Conservation (phyloP, 768 basidiomycete genomes). For the Termitomyces sp. region DNA sequence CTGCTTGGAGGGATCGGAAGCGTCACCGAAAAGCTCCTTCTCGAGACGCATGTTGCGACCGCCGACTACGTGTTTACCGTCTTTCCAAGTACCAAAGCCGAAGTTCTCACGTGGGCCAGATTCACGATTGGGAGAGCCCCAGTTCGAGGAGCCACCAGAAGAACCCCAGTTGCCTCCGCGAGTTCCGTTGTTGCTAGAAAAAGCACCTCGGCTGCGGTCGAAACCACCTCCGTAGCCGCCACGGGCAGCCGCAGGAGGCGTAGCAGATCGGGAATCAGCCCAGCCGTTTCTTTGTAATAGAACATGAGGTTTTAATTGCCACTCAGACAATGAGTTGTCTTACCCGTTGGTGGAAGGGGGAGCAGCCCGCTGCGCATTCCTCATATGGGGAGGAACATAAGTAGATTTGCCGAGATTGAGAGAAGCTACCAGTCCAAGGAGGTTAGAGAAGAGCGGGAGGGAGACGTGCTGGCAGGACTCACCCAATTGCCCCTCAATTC, state of each 20-base stretch:
- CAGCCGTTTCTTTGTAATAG: slow-evolving; percentile 53
- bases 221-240: slow-evolving; percentile 45
- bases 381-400: slow-evolving; percentile 89
- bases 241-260: slow-evolving; percentile 53
- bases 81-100: slow-evolving; percentile 82
- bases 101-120: slow-evolving; percentile 50
- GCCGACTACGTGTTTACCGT: slow-evolving; percentile 86
- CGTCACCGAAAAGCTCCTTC: slow-evolving; percentile 94
- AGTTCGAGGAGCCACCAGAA: slow-evolving; percentile 29
- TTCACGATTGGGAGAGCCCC: slow-evolving; percentile 34
- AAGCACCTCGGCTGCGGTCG: slow-evolving; percentile 40
- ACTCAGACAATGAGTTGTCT: slow-evolving; percentile 17
- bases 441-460: slow-evolving; percentile 7
- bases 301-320: slow-evolving; percentile 15
- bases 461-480: slow-evolving; percentile 23
- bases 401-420: slow-evolving; percentile 78
- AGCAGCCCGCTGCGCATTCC: slow-evolving; percentile 83
- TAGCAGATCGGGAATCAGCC: slow-evolving; percentile 68
- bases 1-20: slow-evolving; percentile 80
- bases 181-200: slow-evolving; percentile 32
- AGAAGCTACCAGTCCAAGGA: slow-evolving; percentile 48
- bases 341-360: slow-evolving; percentile 64
- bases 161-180: slow-evolving; percentile 47
- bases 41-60: slow-evolving; percentile 84
- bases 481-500: slow-evolving; percentile 78